Conservation (phyloP, 345 rosid genomes). For the Euphorbia pulcherrima region DNA sequence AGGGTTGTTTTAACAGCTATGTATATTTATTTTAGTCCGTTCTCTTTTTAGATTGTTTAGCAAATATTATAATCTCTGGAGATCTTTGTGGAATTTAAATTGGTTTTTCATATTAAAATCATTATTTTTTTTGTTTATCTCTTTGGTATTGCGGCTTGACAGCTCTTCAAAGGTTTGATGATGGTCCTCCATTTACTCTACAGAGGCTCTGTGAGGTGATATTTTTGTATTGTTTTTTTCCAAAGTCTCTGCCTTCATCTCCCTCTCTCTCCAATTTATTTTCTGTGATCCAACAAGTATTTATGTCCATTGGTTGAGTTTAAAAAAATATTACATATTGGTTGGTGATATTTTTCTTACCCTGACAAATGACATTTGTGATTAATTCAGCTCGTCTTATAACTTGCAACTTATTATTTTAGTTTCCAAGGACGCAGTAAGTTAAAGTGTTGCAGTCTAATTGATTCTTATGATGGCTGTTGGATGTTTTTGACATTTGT, state of each 20-base stretch:
- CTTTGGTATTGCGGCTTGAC: slow-evolving; percentile 20
- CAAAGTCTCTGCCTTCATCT: neutral
- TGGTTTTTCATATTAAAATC: too few species aligned
- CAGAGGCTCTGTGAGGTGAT: slow-evolving; percentile 92
- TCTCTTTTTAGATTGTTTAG: neutral
- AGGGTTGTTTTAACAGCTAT: neutral
- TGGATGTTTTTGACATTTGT: neutral
- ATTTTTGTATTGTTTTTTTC: neutral
- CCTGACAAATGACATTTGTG: neutral
- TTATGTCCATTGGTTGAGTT: neutral
- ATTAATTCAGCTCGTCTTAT: neutral
- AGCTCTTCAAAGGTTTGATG: slow-evolving; percentile 67
- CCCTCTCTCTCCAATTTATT: neutral
- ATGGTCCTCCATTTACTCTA: slow-evolving; percentile 95
- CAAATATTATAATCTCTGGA: neutral
- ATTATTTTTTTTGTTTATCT: neutral
- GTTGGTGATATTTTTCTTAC: too few species aligned
- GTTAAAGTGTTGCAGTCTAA: neutral
- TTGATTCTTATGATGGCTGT: neutral
- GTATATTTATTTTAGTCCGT: neutral
- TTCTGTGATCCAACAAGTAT: neutral
- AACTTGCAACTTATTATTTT: neutral
- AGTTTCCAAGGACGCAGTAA: neutral
- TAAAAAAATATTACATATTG: neutral
- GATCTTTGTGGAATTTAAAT: neutral